Percentiles rank a stretch among this genome's conserved stretches.
These are phyloP conservation scores for Narthecium ossifragum DNA, from an alignment of 106 monocot genomes.

Conservation along the genomic window DNA sequence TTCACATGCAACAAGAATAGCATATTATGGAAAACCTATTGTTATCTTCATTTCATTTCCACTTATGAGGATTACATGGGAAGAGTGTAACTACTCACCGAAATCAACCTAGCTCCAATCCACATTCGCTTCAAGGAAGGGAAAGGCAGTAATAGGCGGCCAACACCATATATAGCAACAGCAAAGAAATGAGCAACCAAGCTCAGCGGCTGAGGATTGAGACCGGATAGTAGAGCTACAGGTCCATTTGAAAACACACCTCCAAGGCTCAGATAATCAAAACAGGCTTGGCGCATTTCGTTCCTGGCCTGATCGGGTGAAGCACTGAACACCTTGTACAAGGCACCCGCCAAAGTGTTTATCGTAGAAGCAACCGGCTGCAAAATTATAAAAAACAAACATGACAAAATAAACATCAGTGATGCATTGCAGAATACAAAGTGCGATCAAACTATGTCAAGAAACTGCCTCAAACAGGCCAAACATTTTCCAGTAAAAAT, in stretches of 20 bases:
- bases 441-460: not conserved
- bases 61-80: no score
- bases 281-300: slow-evolving; percentile 87
- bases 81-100: slow-evolving; percentile 32
- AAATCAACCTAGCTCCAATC: slow-evolving; percentile 68
- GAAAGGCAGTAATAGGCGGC: slow-evolving; percentile 70
- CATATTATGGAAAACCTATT: not conserved
- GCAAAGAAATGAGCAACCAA: slow-evolving; percentile 93
- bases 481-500: no score
- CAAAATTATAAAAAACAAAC: slow-evolving; percentile 6
- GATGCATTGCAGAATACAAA: not conserved
- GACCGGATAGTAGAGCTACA: slow-evolving; percentile 68
- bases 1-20: not conserved
- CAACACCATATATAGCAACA: slow-evolving; percentile 86
- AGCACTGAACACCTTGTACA: slow-evolving; percentile 80
- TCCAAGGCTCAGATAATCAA: slow-evolving; percentile 91
- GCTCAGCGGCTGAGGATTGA: slow-evolving; percentile 72
- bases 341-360: slow-evolving; percentile 86
- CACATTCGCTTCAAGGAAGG: slow-evolving; percentile 75
- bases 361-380: slow-evolving; percentile 97
- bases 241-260: slow-evolving; percentile 76
- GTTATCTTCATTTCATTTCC: no score
- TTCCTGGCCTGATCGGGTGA: slow-evolving; percentile 71
- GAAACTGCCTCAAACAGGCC: no score
- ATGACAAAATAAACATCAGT: not conserved